Percentiles rank a stretch among this genome's conserved stretches.
Evolutionary conservation across 2,329 filamentous ascomycete genomes (phyloP).

Genomic region (Trichophyton rubrum): DNA sequence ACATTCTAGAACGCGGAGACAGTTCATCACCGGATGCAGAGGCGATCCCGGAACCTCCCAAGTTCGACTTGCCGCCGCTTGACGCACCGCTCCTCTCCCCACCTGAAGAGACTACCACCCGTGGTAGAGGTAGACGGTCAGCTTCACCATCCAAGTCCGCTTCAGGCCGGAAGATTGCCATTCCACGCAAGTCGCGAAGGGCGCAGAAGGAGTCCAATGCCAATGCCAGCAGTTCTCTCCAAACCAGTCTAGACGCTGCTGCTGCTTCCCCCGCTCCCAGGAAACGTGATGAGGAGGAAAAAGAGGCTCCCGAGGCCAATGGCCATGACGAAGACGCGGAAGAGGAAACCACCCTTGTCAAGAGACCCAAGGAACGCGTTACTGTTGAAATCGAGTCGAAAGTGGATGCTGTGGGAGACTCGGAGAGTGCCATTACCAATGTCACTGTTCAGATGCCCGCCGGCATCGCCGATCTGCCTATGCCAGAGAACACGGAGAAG

Average conservation of each 20-base stretch:
- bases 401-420: constrained; percentile 39
- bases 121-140: constrained; percentile 45
- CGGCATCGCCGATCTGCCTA: constrained; percentile 52
- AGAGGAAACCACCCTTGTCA: constrained; percentile 6
- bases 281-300: constrained; percentile 15
- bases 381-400: constrained; percentile 59
- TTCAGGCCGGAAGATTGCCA: constrained; percentile 40
- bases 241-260: constrained; percentile 36
- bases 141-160: constrained; percentile 41
- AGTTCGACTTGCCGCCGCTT: constrained; percentile 50
- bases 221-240: constrained; percentile 37
- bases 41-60: constrained; percentile 67
- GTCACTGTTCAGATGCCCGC: constrained; percentile 66
- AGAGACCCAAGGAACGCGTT: constrained; percentile 34
- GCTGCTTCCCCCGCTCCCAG: constrained; percentile 20
- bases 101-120: constrained; percentile 21
- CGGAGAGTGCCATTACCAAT: constrained; percentile 58
- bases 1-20: constrained; percentile 40
- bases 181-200: constrained; percentile 43
- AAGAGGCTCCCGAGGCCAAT: constrained; percentile 19
- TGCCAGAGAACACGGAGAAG: constrained; percentile 62
- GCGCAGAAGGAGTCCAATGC: constrained; percentile 38
- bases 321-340: constrained; percentile 22
- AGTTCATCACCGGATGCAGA: constrained; percentile 46
- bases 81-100: constrained; percentile 25